Base-by-base conservation (phyloP, 2,329 filamentous ascomycete genomes). In the Plenodomus lindquistii region DNA sequence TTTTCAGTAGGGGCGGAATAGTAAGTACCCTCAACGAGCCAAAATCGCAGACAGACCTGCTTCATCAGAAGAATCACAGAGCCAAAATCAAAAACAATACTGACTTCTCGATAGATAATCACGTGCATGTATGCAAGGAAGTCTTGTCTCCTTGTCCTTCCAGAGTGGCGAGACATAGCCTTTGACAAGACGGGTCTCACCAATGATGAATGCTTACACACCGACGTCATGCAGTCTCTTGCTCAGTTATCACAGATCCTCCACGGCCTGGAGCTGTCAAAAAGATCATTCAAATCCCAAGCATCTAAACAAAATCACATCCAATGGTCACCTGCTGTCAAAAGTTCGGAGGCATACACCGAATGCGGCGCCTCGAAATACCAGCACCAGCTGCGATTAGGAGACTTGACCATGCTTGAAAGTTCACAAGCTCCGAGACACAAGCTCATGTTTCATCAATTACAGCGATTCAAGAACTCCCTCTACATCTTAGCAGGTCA, bases 81-180 rank as follows among this genome's bases (percentile, higher is more conserved):
- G 4, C 15, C 27, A 31, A 4, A 7, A 13, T 4, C 10, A 11
- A 31, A 31, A 4, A 31, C 9, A 8, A 7, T 11, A 13, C 49
- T 56, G 38, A 54, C n/a, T 20, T 1, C 4, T 34, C 10, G 11
- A 0, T 13, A 70, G 67, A 69, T 70, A 20, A 65, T 70, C 3
- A 66, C 61, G 4, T 63, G 63, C 11, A 62, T 69, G 35, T 71
- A 68, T 41, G 53, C 63, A 43, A 50, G 63, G 8, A 64, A 62
- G 41, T 54, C 58, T 13, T 69, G 66, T 39, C 69, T 72, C 38
- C 63, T 72, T 9, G 53, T 58, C 11, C 48, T 50, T 20, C 62
- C 60, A 2, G 63, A 63, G 41, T 72, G 68, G 69, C 55, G 52
- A 37, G 54, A 64, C 13, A 54, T 71, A 16, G 69, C 66, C 15